Evolutionary conservation across 2,329 filamentous ascomycete genomes (phyloP), one percentile per base, ranked within the genome.

Genomic region (Lasiodiplodia sp.): DNA sequence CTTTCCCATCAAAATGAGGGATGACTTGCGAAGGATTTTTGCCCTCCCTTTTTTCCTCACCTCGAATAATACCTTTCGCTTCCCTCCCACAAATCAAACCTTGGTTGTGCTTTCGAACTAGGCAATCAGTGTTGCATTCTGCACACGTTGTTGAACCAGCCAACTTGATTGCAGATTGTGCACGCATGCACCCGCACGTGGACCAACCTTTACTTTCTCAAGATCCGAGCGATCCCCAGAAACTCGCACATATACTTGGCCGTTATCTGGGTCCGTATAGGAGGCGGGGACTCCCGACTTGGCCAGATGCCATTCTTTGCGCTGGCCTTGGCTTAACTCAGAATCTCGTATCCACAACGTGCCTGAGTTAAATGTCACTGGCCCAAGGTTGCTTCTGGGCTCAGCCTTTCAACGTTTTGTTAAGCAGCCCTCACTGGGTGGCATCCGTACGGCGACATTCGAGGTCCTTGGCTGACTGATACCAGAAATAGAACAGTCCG

Each of bases 311-410:
- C 40, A 40, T 23, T n/a, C 25, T 25, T 37, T 23, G n/a, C 58
- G 40, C 40, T 51, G 49, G 40, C 18, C 58, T 34, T 49, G 58
- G 58, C 57, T 28, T 49, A 51, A 49, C 58, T 11, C 49, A 51
- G 40, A 63, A 6, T 28, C 47, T 49, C 25, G 58, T 49, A 63
- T 63, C 40, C 58, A 34, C 37, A 40, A 23, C 28, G 28, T n/a
- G 18, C 31, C 53, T 37, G 28, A n/a, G 25, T 21, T 37, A 16
- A 56, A 12, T 10, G 51, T 53, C 28, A 31, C 23, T 18, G 25
- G 28, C 23, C 14, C 23, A 25, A 8, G 51, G 28, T 31, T 18
- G 23, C 12, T 31, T 23, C 25, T 53, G 23, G 16, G 16, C 25
- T 18, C 51, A 53, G 28, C 23, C 25, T 53, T 16, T 18, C 28